Percentiles rank a stretch among this genome's conserved stretches.
Evolutionary conservation across 495 filamentous ascomycete species (phyloP).

Genomic region (Penicillium cosmopolitanum): DNA sequence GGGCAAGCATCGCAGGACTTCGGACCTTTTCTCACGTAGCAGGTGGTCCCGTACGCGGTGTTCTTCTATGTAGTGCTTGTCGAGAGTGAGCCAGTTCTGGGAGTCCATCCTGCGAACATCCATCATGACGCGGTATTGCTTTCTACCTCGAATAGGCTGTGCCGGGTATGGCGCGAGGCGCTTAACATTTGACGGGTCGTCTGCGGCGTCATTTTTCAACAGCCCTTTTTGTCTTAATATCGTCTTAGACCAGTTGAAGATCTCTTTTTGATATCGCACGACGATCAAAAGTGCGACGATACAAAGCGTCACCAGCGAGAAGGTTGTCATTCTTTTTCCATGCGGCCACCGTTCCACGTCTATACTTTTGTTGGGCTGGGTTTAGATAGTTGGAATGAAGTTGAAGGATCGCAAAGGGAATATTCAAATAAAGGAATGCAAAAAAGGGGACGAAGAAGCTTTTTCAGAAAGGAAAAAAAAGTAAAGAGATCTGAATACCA

Average conservation of each 20-base stretch:
- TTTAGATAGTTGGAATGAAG: constrained; percentile 3
- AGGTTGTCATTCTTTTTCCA: constrained; percentile 37
- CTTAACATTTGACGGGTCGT: constrained; percentile 38
- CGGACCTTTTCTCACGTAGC: constrained; percentile 40
- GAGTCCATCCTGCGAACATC: constrained; percentile 55
- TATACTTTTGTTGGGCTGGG: neutral
- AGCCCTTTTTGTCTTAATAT: constrained; percentile 12
- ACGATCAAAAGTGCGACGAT: constrained; percentile 46
- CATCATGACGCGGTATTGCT: constrained; percentile 56
- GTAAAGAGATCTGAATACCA: constrained; percentile 8
- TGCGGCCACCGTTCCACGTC: constrained; percentile 10
- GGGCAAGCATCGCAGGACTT: constrained; percentile 54
- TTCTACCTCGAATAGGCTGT: constrained; percentile 48
- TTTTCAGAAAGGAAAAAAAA: constrained; percentile 22
- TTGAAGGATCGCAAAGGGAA: neutral
- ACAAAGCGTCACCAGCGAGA: constrained; percentile 40
- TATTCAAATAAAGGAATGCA: constrained; percentile 17
- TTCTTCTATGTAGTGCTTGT: constrained; percentile 55
- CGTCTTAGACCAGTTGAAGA: constrained; percentile 24
- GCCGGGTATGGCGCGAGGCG: constrained; percentile 47
- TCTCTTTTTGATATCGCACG: constrained; percentile 46
- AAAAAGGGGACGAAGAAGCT: constrained; percentile 20
- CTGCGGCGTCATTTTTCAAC: constrained; percentile 11
- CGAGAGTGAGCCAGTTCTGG: constrained; percentile 58
- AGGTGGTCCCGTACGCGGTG: constrained; percentile 49